Conservation (phyloP, 352 stramenopile genomes). For the Lagenidium giganteum region DNA sequence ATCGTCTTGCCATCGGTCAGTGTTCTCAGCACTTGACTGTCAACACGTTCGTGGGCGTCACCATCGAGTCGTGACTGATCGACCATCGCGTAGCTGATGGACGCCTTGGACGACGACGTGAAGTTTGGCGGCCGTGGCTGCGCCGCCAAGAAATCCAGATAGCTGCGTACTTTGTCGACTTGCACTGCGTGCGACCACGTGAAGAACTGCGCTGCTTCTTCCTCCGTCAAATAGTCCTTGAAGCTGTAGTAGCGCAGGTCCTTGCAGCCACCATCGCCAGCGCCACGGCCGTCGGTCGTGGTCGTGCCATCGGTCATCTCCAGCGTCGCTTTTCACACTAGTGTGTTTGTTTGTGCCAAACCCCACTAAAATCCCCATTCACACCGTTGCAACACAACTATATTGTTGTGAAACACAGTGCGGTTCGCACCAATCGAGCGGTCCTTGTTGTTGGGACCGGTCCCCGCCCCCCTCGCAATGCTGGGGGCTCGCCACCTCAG, state of each 20-base stretch:
- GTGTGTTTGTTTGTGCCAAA: too few species aligned
- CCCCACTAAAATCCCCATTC: too few species aligned
- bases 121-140: constrained; percentile 43
- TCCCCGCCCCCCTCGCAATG: too few species aligned
- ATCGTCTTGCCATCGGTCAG: constrained; percentile 38
- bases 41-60: background rate
- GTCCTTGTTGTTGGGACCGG: too few species aligned
- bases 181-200: constrained; percentile 37
- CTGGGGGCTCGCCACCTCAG: too few species aligned
- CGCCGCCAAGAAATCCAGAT: constrained; percentile 54
- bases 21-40: constrained; percentile 21
- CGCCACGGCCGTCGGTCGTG: too few species aligned
- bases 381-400: too few species aligned
- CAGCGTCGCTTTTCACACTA: too few species aligned
- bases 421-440: too few species aligned
- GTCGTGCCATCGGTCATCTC: too few species aligned
- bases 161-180: constrained; percentile 53
- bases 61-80: background rate
- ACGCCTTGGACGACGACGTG: constrained; percentile 45
- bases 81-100: constrained; percentile 33
- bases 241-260: constrained; percentile 46
- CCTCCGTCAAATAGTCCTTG: constrained; percentile 45
- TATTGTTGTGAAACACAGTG: too few species aligned
- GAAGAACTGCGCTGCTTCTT: constrained; percentile 49
- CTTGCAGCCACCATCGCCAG: too few species aligned